Base-by-base conservation (phyloP, 768 basidiomycete genomes). In the Tylopilus intermedius region DNA sequence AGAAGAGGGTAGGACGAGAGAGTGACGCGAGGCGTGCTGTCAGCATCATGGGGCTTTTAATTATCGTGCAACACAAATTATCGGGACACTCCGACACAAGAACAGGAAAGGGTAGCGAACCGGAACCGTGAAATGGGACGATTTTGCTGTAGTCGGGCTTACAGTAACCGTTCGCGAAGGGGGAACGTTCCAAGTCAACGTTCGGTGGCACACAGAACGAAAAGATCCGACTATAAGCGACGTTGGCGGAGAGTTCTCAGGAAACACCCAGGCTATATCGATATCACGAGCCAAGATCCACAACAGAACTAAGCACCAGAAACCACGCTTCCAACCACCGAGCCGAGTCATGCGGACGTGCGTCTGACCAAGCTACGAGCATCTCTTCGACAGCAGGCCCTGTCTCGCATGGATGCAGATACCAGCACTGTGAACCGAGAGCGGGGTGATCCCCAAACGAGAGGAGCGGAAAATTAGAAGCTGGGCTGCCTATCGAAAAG, bases 391-490 rank as follows among this genome's bases (percentile, higher is more conserved):
- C 80, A 1, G 82, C 80, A 32, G 67, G 68, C 9, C 76, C 76
- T 4, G 84, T 88, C 66, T 89, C 83, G 65, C 93, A 95, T 9
- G 93, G 93, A 65, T 95, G 93, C 37, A 95, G 72, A 62, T 84
- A 90, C 90, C 90, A 95, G 50, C 81, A 84, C 8, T 85, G 83
- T 2, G 73, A 80, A 21, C 83, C 85, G 29, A 88, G 74, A 5
- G 77, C 81, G 0, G 91, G 93, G 61, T 94, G 93, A 52, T 95
- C 93, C 8, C 88, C 88, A 60, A 91, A 90, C 11, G 91, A 89
- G 9, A 95, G 70, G 21, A 94, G 67, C 9, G 93, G 89, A 61
- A 92, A 87, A 5, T 80, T 67, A 2, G 80, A 74, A 11, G 66
- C 68, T 2, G 77, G 74, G 8, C 72, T 67, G 22, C 76, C 76